phyloP scores from a whole-genome alignment of 2,329 filamentous ascomycete species.

The Alternaria incomplexa region DNA sequence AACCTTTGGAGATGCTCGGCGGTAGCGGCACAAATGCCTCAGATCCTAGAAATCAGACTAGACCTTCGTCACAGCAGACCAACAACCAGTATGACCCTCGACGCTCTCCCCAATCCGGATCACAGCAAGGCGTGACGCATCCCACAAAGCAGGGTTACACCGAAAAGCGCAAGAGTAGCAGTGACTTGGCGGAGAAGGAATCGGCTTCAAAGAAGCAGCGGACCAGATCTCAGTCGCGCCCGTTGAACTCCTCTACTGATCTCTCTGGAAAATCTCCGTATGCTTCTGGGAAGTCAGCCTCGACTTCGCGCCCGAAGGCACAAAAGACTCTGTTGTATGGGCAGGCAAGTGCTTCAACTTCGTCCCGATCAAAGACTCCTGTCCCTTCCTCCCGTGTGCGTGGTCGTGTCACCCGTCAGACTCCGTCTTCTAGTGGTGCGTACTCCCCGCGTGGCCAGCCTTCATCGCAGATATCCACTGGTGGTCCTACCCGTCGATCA shows the following conservation, averaged over 20 bases:
- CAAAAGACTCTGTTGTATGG: neutral
- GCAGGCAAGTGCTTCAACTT: neutral
- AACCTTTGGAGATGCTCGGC: neutral
- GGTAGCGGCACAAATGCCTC: neutral
- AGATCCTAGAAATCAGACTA: neutral
- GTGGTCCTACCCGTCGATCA: neutral
- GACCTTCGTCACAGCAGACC: neutral
- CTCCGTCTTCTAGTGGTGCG: neutral
- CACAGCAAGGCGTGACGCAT: neutral
- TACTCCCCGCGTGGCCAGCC: constrained; percentile 1
- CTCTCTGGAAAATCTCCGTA: neutral
- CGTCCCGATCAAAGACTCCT: neutral
- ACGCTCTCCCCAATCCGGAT: neutral
- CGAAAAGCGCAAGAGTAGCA: constrained; percentile 19
- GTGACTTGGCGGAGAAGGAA: neutral
- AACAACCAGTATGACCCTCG: neutral
- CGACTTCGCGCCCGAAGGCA: neutral
- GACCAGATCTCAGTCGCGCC: neutral
- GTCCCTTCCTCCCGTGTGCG: neutral
- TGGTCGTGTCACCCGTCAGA: neutral
- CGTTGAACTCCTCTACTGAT: neutral
- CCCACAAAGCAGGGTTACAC: neutral
- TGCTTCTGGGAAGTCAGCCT: neutral
- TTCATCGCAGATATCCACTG: neutral
- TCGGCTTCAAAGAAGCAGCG: constrained; percentile 14